phyloP scores from a whole-genome alignment of 228 moss, liverwort and hornwort genomes.

The Sphagnum fallax region DNA sequence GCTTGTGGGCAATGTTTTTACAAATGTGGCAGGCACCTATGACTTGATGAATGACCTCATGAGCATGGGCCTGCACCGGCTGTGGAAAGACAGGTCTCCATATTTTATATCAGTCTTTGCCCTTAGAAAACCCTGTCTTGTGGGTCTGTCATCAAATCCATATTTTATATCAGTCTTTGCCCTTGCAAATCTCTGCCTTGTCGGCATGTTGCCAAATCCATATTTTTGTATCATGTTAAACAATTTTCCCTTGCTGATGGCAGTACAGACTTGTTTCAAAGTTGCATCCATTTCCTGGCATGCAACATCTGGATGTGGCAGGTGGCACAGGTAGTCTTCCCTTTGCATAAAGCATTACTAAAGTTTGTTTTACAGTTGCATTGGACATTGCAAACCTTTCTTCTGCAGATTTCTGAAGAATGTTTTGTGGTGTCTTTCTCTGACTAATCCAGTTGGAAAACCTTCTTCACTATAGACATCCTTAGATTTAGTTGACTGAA shows the following conservation, averaged over 20 bases:
- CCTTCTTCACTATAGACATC: too few species aligned
- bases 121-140: not conserved
- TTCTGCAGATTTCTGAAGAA: too few species aligned
- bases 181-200: not conserved
- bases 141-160: too few species aligned
- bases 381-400: too few species aligned
- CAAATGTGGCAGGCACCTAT: slow-evolving; percentile 86
- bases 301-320: slow-evolving; percentile 97
- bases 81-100: slow-evolving; percentile 91
- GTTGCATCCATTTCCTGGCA: slow-evolving; percentile 84
- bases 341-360: not conserved
- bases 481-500: too few species aligned
- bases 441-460: too few species aligned
- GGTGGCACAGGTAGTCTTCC: slow-evolving; percentile 78
- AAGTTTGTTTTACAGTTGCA: too few species aligned
- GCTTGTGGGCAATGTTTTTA: slow-evolving; percentile 89
- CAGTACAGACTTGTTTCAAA: slow-evolving; percentile 74
- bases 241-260: too few species aligned
- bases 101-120: not conserved
- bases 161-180: not conserved
- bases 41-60: slow-evolving; percentile 99
- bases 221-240: too few species aligned
- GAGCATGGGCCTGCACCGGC: slow-evolving; percentile 90
- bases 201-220: not conserved
- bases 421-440: too few species aligned